Evolutionary conservation across 202 grass and related monocot genomes (phyloP).

Genomic region (Eragrostis tef): DNA sequence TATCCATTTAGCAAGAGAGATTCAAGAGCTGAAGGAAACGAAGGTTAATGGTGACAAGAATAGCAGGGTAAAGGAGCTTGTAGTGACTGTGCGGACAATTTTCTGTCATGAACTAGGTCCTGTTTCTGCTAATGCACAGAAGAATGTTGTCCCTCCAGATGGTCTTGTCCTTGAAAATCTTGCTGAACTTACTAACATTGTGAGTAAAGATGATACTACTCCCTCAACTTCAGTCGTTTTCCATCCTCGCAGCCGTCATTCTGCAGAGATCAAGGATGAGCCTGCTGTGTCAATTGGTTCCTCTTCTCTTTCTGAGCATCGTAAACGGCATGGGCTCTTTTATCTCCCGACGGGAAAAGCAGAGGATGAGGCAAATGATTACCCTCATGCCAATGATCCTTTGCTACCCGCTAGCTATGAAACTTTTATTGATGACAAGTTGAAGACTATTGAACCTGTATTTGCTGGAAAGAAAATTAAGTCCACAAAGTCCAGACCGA

Average conservation of each 20-base stretch:
- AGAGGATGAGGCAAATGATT: slow-evolving; percentile 59
- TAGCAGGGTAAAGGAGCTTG: slow-evolving; percentile 45
- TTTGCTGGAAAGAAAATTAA: slow-evolving; percentile 57
- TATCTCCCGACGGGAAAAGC: slow-evolving; percentile 60
- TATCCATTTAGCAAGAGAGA: slow-evolving; percentile 52
- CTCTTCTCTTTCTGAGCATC: slow-evolving; percentile 71
- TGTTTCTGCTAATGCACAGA: slow-evolving; percentile 71
- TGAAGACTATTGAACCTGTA: slow-evolving; percentile 38
- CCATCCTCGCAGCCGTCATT: slow-evolving; percentile 32
- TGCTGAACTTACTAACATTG: slow-evolving; percentile 51
- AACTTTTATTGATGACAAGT: slow-evolving; percentile 43
- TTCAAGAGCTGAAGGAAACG: slow-evolving; percentile 51
- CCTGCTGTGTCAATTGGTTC: slow-evolving; percentile 49
- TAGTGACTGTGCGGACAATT: slow-evolving; percentile 59
- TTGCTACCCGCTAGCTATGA: slow-evolving; percentile 48
- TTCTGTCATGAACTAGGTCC: slow-evolving; percentile 76
- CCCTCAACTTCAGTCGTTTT: slow-evolving; percentile 58
- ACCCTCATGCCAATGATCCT: slow-evolving; percentile 68
- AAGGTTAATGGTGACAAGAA: slow-evolving; percentile 47
- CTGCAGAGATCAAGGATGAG: slow-evolving; percentile 49
- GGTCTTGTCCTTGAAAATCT: slow-evolving; percentile 66
- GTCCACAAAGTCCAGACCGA: slow-evolving; percentile 67
- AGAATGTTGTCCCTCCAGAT: slow-evolving; percentile 55
- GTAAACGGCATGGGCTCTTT: slow-evolving; percentile 63
- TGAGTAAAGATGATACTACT: slow-evolving; percentile 57